Percentiles rank a stretch among this genome's conserved stretches.
phyloP scores from a whole-genome alignment of 805 yeast genomes.

The Nakazawaea anatomiae region DNA sequence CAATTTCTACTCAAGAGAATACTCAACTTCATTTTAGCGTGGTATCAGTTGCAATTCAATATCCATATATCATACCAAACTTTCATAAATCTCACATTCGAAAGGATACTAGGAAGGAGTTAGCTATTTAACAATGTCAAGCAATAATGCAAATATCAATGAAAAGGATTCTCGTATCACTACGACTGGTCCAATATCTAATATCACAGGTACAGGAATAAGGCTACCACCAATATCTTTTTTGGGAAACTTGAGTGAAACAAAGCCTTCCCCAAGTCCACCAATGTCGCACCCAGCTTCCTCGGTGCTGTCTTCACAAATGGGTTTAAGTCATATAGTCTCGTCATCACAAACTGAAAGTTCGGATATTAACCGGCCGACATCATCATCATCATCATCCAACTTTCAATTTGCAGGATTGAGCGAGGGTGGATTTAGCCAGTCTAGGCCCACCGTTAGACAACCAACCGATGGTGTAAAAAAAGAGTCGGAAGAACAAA shows the following conservation, averaged over 20 bases:
- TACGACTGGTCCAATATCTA: neutral
- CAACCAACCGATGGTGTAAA: neutral
- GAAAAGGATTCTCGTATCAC: neutral
- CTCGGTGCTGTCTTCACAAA: neutral
- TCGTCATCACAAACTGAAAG: neutral
- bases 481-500: constrained; percentile 2
- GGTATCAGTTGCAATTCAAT: too few species aligned
- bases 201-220: constrained; percentile 13
- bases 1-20: too few species aligned
- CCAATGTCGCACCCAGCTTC: neutral
- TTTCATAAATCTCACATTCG: too few species aligned
- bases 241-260: constrained; percentile 9
- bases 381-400: neutral
- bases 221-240: constrained; percentile 36
- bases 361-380: neutral
- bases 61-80: too few species aligned
- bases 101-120: too few species aligned
- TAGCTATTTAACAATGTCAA: neutral
- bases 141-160: neutral
- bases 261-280: neutral
- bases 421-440: neutral
- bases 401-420: constrained; percentile 9
- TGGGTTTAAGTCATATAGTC: neutral
- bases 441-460: neutral
- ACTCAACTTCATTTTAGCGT: too few species aligned